Base-by-base conservation (phyloP, 768 basidiomycete genomes). In the Phaeotremella fagi region DNA sequence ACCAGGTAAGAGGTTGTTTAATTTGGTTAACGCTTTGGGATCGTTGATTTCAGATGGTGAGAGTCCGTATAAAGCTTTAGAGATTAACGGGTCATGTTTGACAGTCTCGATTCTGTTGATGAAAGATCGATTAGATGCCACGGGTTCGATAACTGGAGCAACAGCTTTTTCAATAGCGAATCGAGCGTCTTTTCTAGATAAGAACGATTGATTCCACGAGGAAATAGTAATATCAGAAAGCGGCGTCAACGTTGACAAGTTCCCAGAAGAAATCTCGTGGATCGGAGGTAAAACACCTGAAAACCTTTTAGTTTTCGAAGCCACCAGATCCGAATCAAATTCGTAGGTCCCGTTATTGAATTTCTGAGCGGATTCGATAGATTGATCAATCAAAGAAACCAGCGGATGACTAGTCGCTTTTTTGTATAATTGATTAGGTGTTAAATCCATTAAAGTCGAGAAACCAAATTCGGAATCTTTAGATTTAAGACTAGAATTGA, bases 111-210 rank as follows among this genome's bases (percentile, higher is more conserved):
- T 84, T 33, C 78, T 77, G 67, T 94, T 88, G 27, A 87, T 66
- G 76, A 89, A 95, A 4, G 84, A 81, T 42, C 90, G 83, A 70
- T 89, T 82, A 35, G 82, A 80, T 67, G 85, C 88, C 59, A 82
- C 79, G 55, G 87, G 75, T 24, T 81, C 71, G 55, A 95, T 85
- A 0, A 88, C 82, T 3, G 94, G 94, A 0, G 94, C 94, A 27
- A 90, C 81, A 6, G 78, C 90, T 7, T 84, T 78, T n/a, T 89
- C 88, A 16, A 88, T 78, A 74, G 85, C 88, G 85, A 90, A 95
- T 60, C 83, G 84, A 60, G 91, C 79, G 14, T 82, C 82, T 1
- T 82, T 82, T 33, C 88, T 83, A 33, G 88, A 90, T 25, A 97
- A 76, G 67, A 83, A 88, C 1, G 91, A 91, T n/a, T 78, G 71